phyloP scores from a whole-genome alignment of 495 filamentous ascomycete species.

The Friedmanniomyces simplex region DNA sequence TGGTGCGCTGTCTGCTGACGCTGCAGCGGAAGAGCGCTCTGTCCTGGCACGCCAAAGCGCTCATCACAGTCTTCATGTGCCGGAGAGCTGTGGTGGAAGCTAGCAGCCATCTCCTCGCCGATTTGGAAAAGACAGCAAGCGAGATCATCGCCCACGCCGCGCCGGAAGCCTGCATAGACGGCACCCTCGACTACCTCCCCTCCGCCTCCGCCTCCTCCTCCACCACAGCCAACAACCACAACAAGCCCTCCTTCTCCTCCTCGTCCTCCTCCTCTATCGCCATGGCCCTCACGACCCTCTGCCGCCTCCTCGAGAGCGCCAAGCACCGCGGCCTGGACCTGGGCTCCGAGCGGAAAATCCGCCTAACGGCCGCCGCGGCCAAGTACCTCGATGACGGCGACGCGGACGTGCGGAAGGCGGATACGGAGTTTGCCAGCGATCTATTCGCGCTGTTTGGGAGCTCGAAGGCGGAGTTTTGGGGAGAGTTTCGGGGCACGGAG shows the following conservation, averaged over 20 bases:
- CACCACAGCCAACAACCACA: constrained; percentile 2
- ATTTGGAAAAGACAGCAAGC: constrained; percentile 47
- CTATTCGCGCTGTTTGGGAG: constrained; percentile 51
- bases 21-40: constrained; percentile 54
- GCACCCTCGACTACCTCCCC: constrained; percentile 38
- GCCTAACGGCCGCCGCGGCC: constrained; percentile 46
- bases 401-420: constrained; percentile 68
- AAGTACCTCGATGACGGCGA: constrained; percentile 59
- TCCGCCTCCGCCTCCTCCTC: neutral
- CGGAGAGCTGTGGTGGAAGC: constrained; percentile 42
- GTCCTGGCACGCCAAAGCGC: constrained; percentile 51
- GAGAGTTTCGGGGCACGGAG: constrained; percentile 29
- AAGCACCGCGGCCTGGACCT: constrained; percentile 10
- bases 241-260: neutral
- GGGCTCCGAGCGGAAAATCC: constrained; percentile 24
- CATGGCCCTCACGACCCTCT: constrained; percentile 18
- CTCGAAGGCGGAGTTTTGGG: constrained; percentile 29
- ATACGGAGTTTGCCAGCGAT: constrained; percentile 63
- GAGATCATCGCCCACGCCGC: constrained; percentile 42
- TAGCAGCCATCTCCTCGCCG: constrained; percentile 46
- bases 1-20: constrained; percentile 65
- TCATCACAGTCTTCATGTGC: constrained; percentile 58
- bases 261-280: constrained; percentile 11
- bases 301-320: constrained; percentile 13
- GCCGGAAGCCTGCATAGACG: constrained; percentile 39